These are phyloP conservation scores for Trichosanthes truncata DNA, from an alignment of 306 rosid genomes.

Conservation along the genomic window DNA sequence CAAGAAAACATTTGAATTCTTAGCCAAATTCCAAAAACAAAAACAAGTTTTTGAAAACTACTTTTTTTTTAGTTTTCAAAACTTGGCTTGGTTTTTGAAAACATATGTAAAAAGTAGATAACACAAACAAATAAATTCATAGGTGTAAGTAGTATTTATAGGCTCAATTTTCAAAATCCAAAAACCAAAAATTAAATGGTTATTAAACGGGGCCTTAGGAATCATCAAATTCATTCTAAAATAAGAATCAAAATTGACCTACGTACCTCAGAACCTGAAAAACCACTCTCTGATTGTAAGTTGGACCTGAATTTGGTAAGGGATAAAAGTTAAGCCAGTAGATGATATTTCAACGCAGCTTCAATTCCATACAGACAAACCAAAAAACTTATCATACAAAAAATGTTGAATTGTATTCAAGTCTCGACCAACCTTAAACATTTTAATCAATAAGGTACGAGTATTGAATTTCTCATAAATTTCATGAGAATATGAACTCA, in stretches of 20 bases:
- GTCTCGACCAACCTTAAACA: background rate
- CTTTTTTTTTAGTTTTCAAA: background rate
- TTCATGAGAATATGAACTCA: background rate
- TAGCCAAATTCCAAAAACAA: background rate
- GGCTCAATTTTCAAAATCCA: too few species aligned
- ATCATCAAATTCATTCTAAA: background rate
- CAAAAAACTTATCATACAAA: constrained; percentile 7
- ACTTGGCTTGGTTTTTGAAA: background rate
- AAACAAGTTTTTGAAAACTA: too few species aligned
- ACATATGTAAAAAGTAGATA: background rate
- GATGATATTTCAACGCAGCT: constrained; percentile 8
- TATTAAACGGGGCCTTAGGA: background rate
- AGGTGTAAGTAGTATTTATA: too few species aligned
- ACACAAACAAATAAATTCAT: too few species aligned
- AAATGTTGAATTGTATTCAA: background rate
- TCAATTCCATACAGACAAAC: background rate
- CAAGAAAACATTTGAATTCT: background rate
- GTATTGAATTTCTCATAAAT: background rate
- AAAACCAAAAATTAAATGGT: too few species aligned
- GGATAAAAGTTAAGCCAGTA: constrained; percentile 18
- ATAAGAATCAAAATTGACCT: background rate
- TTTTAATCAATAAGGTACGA: background rate
- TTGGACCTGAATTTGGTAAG: constrained; percentile 37
- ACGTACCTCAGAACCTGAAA: constrained; percentile 36
- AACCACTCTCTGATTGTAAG: constrained; percentile 22